Evolutionary conservation across 768 basidiomycete species (phyloP), one percentile per base, ranked within the genome.

Genomic region (Boletus pseudo-olivaceus): DNA sequence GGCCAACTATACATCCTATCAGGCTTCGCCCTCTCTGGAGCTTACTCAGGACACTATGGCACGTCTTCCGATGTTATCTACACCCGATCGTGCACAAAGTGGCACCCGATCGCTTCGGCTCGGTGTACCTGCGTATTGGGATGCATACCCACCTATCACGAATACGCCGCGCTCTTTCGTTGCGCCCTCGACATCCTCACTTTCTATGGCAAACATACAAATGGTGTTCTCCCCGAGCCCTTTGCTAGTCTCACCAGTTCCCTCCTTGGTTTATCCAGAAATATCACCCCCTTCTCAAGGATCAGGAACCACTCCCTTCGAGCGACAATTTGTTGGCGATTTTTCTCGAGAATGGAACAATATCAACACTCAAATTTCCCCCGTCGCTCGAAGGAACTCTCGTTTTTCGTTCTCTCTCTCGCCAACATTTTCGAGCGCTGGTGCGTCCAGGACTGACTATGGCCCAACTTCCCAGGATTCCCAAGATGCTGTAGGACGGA

Each of bases 241-340:
- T 20, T 49, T 72, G 17, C 47, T 58, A 5, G 15, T 58, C 7
- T 63, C 64, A 0, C 57, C 56, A 27, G 49, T 51, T 7, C 61
- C 64, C 5, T 55, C 56, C 38, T 34, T 67, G 44, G 39, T 56
- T 5, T 61, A 26, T 34, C 65, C 67, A 9, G 60, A 59, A 15
- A 61, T 72, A 41, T 70, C 70, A 10, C 69, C 67, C 0, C 70
- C 64, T 37, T 60, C 58, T 30, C 66, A 61, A 42, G 67, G 57
- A 47, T 53, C 60, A 17, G 58, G 49, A 56, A 62, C 59, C 27
- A 65, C 69, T 1, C 67, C 69, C 8, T 70, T 70, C 15, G 69
- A 68, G 30, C 61, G 60, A 32, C 68, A 68, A 35, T 70, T 72
- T 39, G n/a, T 23, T 19, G 46, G 51, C 49, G 45, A 65, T 40